Base-by-base conservation (phyloP, 495 filamentous ascomycete genomes). In the Penicillium coffeae region DNA sequence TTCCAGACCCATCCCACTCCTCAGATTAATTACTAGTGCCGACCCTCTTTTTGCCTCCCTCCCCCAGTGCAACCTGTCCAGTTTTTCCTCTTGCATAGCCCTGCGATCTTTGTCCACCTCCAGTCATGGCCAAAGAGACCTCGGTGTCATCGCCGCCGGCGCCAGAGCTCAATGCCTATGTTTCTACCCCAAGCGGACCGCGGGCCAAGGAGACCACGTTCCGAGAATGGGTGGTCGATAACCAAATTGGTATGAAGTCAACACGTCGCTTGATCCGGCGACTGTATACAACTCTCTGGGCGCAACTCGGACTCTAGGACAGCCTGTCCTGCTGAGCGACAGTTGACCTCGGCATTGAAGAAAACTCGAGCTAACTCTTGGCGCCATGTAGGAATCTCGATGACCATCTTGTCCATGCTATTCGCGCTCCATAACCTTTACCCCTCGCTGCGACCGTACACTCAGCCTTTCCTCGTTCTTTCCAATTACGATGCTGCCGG, bases 381-480 rank as follows among this genome's bases (percentile, higher is more conserved):
- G 20, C 35, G 38, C 34, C 13, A 13, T 21, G 36, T 54, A 93
- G 89, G 86, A 30, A 78, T 94, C 39, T 84, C 89, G 13, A 66
- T 89, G 66, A 89, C 86, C 56, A 81, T 89, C 44, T 74, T 96
- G 46, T 77, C 87, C 48, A 81, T 90, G 45, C 77, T 95, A 51
- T 75, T 80, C 65, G 77, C 92, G 50, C 80, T 85, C 48, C 89
- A 95, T 72, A 70, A 87, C 48, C 82, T 78, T 51, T 86, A 92
- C 68, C 91, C 91, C 32, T 82, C 82, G 42, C 83, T 88, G 18
- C 80, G 87, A 46, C 71, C 78, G n/a, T 80, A 85, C 56, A 93
- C 90, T 33, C 74, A 79, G 48, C 92, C 89, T 46, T 95, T 94
- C 71, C 91, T 92, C 69, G 77, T 81, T 48, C 75, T 96, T 42